phyloP scores from a whole-genome alignment of 129 eudicot species.

The Oenanthe sinensis region DNA sequence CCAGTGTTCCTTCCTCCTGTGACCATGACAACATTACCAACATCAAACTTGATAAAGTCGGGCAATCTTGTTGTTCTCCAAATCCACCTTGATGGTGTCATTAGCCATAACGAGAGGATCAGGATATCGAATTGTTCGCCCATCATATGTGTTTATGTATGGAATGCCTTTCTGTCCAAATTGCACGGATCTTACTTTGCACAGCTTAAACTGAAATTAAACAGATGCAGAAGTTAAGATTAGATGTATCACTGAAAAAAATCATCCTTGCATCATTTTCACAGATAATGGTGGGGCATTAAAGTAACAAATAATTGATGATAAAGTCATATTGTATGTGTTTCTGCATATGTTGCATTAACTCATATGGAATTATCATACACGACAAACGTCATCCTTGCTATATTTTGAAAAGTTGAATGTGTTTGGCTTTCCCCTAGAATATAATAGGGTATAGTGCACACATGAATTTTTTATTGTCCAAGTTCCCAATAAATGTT shows the following conservation, averaged over 20 bases:
- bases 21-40: slow-evolving; percentile 59
- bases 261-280: too few relatives aligned
- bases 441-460: too few relatives aligned
- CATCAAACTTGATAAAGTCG: slow-evolving; percentile 22
- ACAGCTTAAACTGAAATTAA: slow-evolving; percentile 40
- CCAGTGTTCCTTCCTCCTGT: slow-evolving; percentile 58
- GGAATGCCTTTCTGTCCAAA: slow-evolving; percentile 58
- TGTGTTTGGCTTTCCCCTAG: too few relatives aligned
- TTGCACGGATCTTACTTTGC: slow-evolving; percentile 57
- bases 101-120: too few relatives aligned
- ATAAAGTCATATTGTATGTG: too few relatives aligned
- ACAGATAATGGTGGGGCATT: background rate
- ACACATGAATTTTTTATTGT: too few relatives aligned
- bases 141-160: slow-evolving; percentile 49
- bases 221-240: background rate
- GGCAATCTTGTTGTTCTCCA: slow-evolving; percentile 39
- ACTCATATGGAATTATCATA: too few relatives aligned
- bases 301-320: background rate
- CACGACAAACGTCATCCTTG: too few relatives aligned
- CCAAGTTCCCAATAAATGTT: too few relatives aligned
- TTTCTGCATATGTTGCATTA: too few relatives aligned
- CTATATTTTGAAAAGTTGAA: too few relatives aligned
- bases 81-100: slow-evolving; percentile 34
- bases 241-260: background rate
- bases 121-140: slow-evolving; percentile 40